phyloP scores from a whole-genome alignment of 331 rosid species.

The Malus hybrid region DNA sequence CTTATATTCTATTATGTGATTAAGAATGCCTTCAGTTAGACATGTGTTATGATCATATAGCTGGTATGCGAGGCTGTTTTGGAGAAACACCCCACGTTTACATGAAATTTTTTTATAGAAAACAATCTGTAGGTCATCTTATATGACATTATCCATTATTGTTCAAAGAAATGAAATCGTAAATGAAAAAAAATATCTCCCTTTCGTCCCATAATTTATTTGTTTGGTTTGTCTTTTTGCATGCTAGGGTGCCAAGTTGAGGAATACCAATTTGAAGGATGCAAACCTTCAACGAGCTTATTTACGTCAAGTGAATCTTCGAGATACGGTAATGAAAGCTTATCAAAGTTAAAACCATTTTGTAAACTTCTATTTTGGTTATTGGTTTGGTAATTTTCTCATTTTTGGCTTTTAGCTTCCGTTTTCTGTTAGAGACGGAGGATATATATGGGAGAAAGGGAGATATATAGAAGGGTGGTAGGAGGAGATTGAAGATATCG shows the following conservation, averaged over 20 bases:
- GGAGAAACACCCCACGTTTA: not conserved
- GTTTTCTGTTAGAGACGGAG: not conserved
- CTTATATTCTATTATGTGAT: not conserved
- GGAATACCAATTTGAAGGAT: conserved; percentile 61
- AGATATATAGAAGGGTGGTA: not conserved
- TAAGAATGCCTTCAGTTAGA: not conserved
- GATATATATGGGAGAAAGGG: not conserved
- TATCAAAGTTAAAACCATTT: not conserved
- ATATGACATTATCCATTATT: too few relatives aligned
- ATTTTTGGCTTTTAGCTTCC: too few relatives aligned
- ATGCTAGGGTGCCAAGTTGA: conserved; percentile 79
- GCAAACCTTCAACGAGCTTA: conserved; percentile 96
- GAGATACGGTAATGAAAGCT: conserved; percentile 52
- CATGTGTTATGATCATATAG: not conserved
- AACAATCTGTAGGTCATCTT: not conserved
- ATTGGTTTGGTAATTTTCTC: not conserved
- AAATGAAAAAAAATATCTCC: too few relatives aligned
- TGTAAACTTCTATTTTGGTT: conserved; percentile 8
- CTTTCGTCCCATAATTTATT: not conserved
- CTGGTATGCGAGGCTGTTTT: not conserved
- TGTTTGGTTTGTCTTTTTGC: not conserved
- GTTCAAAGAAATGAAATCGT: not conserved
- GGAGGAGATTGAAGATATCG: not conserved
- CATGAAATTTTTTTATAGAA: not conserved
- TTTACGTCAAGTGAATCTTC: conserved; percentile 71